A percentile compares a stretch with the other conserved stretches of the same genome.
Conservation (phyloP, 1,139 yeast genomes). For the Geotrichum macrosporum region DNA sequence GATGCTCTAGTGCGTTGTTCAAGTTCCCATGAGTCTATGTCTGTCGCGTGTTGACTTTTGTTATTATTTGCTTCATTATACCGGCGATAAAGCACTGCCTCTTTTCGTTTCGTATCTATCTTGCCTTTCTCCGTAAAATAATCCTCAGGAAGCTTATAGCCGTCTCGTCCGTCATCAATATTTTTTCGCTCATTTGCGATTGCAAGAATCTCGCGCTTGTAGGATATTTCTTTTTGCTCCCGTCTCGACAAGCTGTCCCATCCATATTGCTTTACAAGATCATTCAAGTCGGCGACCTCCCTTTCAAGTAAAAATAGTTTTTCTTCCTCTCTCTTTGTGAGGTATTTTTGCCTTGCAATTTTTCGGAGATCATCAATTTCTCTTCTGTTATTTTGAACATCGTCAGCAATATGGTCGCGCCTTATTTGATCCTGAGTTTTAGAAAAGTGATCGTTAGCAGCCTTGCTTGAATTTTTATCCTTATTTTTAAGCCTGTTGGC, state of each 20-base stretch:
- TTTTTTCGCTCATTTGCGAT: slow-evolving; percentile 44
- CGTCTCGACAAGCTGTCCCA: slow-evolving; percentile 46
- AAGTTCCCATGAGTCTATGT: slow-evolving; percentile 58
- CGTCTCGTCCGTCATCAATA: slow-evolving; percentile 36
- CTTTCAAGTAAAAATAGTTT: slow-evolving; percentile 44
- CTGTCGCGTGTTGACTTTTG: slow-evolving; percentile 27
- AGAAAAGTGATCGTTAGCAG: slow-evolving; percentile 10
- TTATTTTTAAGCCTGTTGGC: slow-evolving; percentile 31
- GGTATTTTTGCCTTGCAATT: slow-evolving; percentile 48
- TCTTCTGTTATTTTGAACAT: slow-evolving; percentile 26
- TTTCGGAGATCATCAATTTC: slow-evolving; percentile 40
- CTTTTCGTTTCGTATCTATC: slow-evolving; percentile 51
- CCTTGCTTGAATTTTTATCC: slow-evolving; percentile 25
- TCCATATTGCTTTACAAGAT: slow-evolving; percentile 46
- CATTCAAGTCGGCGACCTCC: slow-evolving; percentile 49
- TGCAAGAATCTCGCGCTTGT: slow-evolving; percentile 47
- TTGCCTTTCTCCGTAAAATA: slow-evolving; percentile 50
- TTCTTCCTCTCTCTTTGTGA: slow-evolving; percentile 47
- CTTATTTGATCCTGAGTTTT: slow-evolving; percentile 18
- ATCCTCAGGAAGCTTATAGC: slow-evolving; percentile 56
- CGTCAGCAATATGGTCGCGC: slow-evolving; percentile 26
- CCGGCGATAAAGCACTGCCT: slow-evolving; percentile 39
- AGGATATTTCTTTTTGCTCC: slow-evolving; percentile 51
- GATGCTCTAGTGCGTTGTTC: slow-evolving; percentile 55
- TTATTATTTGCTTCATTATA: slow-evolving; percentile 29